These are phyloP conservation scores for Chytriomyces sp. DNA, from an alignment of 192 early-diverging fungal species.

Conservation along the genomic window DNA sequence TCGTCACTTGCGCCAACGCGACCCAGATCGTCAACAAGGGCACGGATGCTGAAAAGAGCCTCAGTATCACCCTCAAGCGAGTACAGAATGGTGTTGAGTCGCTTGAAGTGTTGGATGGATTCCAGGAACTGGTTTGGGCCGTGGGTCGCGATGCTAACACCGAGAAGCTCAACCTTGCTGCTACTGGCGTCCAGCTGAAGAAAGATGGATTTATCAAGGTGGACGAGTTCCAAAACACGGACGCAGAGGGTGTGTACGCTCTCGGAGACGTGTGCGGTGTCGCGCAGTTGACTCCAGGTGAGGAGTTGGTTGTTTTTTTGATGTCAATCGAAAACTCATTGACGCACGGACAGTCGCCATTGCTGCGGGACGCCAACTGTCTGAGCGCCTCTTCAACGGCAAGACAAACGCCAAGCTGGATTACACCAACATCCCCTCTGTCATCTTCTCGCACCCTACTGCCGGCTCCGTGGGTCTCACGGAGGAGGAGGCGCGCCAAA, in stretches of 20 bases:
- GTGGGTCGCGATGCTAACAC: constrained; percentile 82
- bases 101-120: constrained; percentile 52
- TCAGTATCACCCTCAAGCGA: constrained; percentile 25
- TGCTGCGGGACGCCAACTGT: constrained; percentile 86
- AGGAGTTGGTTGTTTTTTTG: background rate
- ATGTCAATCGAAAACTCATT: constrained; percentile 11
- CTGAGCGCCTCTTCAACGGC: constrained; percentile 90
- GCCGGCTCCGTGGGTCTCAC: constrained; percentile 86
- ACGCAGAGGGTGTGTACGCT: constrained; percentile 71
- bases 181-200: constrained; percentile 64
- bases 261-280: constrained; percentile 93
- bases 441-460: constrained; percentile 93
- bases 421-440: constrained; percentile 92
- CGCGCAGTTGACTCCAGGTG: constrained; percentile 87
- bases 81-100: constrained; percentile 33
- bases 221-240: constrained; percentile 89
- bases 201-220: constrained; percentile 73
- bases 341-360: constrained; percentile 79
- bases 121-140: constrained; percentile 90
- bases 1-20: constrained; percentile 69
- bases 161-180: constrained; percentile 68
- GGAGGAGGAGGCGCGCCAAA: constrained; percentile 74
- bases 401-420: constrained; percentile 77
- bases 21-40: constrained; percentile 60
- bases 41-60: constrained; percentile 56